Evolutionary conservation across 371 early-diverging fungal species (phyloP), one percentile per base, ranked within the genome.

Genomic region (Rhizopus sp.): DNA sequence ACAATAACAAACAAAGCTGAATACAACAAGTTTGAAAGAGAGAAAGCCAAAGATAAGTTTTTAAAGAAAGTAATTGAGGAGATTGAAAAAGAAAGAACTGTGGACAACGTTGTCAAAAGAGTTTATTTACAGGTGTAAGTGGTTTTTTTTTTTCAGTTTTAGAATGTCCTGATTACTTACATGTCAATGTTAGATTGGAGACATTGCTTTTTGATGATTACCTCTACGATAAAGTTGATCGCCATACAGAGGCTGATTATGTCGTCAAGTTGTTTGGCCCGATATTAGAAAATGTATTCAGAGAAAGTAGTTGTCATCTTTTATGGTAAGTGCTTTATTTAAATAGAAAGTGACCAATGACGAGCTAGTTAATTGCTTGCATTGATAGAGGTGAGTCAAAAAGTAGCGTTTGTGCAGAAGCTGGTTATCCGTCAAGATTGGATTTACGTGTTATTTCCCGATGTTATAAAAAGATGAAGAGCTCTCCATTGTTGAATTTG

Each of bases 261-360:
- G 16, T 51, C n/a, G 35, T 51, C 17, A 51, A 51, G n/a, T 17
- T 51, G 7, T 39, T 23, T 51, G 38, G 51, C 12, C 51, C 46
- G 6, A 54, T 54, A 45, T 15, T 54, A 23, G 55, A 54, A 45
- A 45, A 40, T 34, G 34, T 54, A 8, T 54, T 54, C 34, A 42
- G 46, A 15, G 46, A 38, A 38, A 51, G 51, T 51, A 38, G 51
- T 16, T 37, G 23, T 29, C 34, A 29, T 33, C 34, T 51, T 17
- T 13, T 35, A 16, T 51, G 51, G 51, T 51, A 51, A 17, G 35
- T 51, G 15, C 39, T 35, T 37, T 51, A 17, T 51, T 34, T 51
- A 51, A 38, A 50, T 33, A 37, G 34, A 37, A 37, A 38, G 39
- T 50, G 40, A 40, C 40, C 40, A 12, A 40, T 40, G 40, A 40